phyloP scores from a whole-genome alignment of 345 rosid species.

The Draba incana region DNA sequence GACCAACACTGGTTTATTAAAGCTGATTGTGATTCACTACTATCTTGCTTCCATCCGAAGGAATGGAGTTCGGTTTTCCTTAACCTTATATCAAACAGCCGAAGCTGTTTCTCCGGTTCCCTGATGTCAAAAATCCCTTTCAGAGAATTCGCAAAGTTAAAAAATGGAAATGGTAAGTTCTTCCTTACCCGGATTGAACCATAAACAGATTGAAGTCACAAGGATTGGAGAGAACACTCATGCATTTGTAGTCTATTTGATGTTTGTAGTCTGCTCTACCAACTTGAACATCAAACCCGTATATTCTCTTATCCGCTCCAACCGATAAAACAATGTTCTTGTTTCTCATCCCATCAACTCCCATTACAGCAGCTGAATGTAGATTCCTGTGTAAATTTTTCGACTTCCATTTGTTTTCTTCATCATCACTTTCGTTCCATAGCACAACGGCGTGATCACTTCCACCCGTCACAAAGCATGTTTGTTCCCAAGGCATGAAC shows the following conservation, averaged over 20 bases:
- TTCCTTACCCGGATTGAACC: conserved; percentile 94
- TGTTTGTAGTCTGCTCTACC: conserved; percentile 78
- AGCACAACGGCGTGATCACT: conserved; percentile 85
- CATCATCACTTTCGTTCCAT: conserved; percentile 70
- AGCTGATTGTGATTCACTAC: conserved; percentile 92
- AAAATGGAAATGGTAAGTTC: neutral
- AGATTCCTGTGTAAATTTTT: conserved; percentile 67
- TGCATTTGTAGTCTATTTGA: conserved; percentile 89
- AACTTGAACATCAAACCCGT: conserved; percentile 70
- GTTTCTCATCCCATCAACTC: conserved; percentile 85
- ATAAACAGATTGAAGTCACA: conserved; percentile 90
- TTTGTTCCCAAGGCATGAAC: conserved; percentile 82
- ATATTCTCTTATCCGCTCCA: conserved; percentile 85
- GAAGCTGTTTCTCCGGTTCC: conserved; percentile 76
- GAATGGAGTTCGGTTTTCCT: conserved; percentile 81
- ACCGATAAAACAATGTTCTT: conserved; percentile 76
- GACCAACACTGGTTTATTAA: conserved; percentile 93
- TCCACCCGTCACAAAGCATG: conserved; percentile 82
- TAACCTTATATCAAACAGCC: conserved; percentile 76
- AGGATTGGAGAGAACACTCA: conserved; percentile 93
- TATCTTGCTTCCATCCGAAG: conserved; percentile 95
- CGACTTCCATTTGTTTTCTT: conserved; percentile 73
- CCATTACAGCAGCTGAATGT: conserved; percentile 97
- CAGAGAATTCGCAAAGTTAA: neutral
- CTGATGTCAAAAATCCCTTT: conserved; percentile 41